Base-by-base conservation (phyloP, 805 yeast genomes). In the Starmera quercuum region DNA sequence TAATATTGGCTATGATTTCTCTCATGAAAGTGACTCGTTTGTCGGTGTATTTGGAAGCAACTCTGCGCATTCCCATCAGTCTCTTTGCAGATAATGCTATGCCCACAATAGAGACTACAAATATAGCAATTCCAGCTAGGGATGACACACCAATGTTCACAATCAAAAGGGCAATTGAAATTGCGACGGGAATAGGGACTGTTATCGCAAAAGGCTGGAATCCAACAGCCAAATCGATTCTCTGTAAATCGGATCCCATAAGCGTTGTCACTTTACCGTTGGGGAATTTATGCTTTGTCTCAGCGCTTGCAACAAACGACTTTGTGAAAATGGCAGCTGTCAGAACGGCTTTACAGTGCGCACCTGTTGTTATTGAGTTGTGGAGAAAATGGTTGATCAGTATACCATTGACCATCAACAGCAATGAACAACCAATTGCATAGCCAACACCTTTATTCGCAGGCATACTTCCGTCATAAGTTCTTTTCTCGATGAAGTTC, bases 231-330 rank as follows among this genome's bases (percentile, higher is more conserved):
- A 78, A 62, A 53, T 83, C 92, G 33, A 84, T 68, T 46, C 90
- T 71, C 13, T 84, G 71, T 27, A 83, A 63, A 53, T 84, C 95
- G 4, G 88, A 77, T 24, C 88, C 80, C 66, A 85, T 66, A 53
- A 83, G 51, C 5, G 86, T 75, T 11, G 94, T 82, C 38, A 84
- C 66, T 34, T 67, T 71, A 20, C 87, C 78, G 13, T 74, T 59
- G 0, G 87, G 68, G 49, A 53, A 82, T 30, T 63, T 57, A 43
- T 69, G 68, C 34, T 69, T 67, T 2, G 86, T 66, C 31, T 61
- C 57, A 5, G 75, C 68, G 40, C 70, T 68, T 10, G 83, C 62
- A 29, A 51, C 61, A 43, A 83, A 71, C 0, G 87, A 67, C 49
- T 84, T 84, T 35, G 73, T 74, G 31, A 81, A 61, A 20, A 83